Conservation (phyloP, 1,284 basidiomycete genomes). For the Kalmanozyma brasiliensis region DNA sequence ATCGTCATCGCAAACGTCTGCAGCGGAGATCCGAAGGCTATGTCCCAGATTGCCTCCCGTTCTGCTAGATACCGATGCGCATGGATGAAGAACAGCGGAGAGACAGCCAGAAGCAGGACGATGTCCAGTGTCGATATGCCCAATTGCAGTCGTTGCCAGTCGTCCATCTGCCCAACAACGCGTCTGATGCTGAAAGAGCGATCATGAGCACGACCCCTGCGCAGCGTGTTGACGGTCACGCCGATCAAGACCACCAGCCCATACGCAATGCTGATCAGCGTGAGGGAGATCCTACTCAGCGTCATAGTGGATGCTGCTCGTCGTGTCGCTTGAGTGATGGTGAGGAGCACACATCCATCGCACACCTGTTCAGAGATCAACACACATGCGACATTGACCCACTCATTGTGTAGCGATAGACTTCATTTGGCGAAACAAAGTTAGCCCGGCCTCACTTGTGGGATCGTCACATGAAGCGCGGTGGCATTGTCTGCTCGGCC, state of each 20-base stretch:
- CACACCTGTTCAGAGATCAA: too few species aligned
- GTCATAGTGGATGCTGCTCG: slow-evolving; percentile 6
- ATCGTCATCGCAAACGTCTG: slow-evolving; percentile 8
- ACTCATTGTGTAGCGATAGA: too few species aligned
- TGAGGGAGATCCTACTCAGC: background rate
- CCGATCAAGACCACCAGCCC: slow-evolving; percentile 3
- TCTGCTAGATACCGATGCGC: background rate
- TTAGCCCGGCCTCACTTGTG: too few species aligned
- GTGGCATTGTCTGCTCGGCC: too few species aligned
- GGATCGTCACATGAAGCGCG: too few species aligned
- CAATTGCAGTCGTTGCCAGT: slow-evolving; percentile 5
- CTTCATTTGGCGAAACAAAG: too few species aligned
- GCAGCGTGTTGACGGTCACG: background rate
- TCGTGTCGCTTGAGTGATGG: background rate
- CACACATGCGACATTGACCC: too few species aligned
- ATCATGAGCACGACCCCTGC: background rate
- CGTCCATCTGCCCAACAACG: background rate
- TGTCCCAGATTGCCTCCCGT: slow-evolving; percentile 5
- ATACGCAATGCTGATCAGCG: slow-evolving; percentile 6
- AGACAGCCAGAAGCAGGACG: slow-evolving; percentile 2
- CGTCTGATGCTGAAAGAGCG: too few species aligned
- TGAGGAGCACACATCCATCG: slow-evolving; percentile 8
- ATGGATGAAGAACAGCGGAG: slow-evolving; percentile 13
- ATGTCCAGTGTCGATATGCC: slow-evolving; percentile 8
- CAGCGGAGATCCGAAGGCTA: background rate